Conservation (phyloP, 2,329 filamentous ascomycete species). For the Aureobasidium sp. region DNA sequence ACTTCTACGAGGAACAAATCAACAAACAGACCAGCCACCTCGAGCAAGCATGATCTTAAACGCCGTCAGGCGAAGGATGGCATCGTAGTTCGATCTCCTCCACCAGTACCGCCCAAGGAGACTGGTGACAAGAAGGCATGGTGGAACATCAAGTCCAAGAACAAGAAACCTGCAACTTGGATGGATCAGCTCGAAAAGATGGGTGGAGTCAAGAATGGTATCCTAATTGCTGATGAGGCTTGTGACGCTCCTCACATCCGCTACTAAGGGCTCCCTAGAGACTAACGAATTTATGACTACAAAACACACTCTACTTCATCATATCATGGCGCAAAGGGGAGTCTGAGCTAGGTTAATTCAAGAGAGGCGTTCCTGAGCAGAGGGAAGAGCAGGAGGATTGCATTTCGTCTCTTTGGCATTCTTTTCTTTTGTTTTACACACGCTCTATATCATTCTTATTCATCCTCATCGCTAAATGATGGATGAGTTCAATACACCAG, state of each 20-base stretch:
- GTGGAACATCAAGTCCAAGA: slow-evolving; percentile 29
- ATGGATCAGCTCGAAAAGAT: slow-evolving; percentile 36
- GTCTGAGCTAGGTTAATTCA: not conserved
- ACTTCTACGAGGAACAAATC: slow-evolving; percentile 19
- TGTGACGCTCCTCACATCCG: slow-evolving; percentile 23
- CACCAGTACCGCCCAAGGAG: slow-evolving; percentile 17
- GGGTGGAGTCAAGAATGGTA: slow-evolving; percentile 32
- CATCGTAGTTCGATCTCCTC: slow-evolving; percentile 12
- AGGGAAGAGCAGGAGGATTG: too few species aligned
- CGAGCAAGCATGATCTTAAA: not conserved
- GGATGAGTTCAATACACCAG: too few species aligned
- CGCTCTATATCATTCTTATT: too few species aligned
- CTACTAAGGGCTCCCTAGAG: not conserved
- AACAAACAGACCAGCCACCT: slow-evolving; percentile 8
- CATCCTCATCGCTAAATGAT: too few species aligned
- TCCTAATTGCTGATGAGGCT: slow-evolving; percentile 33
- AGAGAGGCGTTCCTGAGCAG: too few species aligned
- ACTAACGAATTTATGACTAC: not conserved
- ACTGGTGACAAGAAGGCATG: slow-evolving; percentile 21
- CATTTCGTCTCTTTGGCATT: not conserved
- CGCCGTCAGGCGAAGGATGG: slow-evolving; percentile 22
- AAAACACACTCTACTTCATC: not conserved
- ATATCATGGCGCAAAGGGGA: not conserved
- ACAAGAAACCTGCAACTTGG: slow-evolving; percentile 33
- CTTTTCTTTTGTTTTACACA: not conserved